Conservation (phyloP, 768 basidiomycete genomes). For the Psilocybe cubensis region DNA sequence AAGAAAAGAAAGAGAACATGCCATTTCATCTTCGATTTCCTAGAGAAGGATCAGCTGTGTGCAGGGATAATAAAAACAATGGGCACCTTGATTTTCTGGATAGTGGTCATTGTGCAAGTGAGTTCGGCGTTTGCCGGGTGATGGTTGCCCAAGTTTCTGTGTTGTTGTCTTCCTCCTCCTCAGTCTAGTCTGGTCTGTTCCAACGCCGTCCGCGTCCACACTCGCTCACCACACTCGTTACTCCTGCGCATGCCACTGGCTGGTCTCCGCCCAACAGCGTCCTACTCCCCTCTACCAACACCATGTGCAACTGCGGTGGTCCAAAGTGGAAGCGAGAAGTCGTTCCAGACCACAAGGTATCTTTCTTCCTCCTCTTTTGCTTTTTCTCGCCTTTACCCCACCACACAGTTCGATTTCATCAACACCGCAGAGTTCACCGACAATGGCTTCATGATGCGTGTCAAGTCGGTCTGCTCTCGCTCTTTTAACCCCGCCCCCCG, state of each 20-base stretch:
- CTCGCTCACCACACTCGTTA: conserved; percentile 26
- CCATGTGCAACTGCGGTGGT: conserved; percentile 51
- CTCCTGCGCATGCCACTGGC: conserved; percentile 53
- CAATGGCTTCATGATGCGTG: conserved; percentile 82
- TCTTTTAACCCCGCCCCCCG: not conserved
- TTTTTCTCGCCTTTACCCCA: conserved; percentile 31
- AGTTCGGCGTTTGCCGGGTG: conserved; percentile 42
- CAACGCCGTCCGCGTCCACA: conserved; percentile 29
- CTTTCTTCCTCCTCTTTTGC: conserved; percentile 17
- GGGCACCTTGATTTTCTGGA: conserved; percentile 85
- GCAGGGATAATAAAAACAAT: conserved; percentile 22
- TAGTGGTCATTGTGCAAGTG: conserved; percentile 73
- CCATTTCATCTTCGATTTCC: conserved; percentile 99
- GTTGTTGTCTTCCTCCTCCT: conserved; percentile 17
- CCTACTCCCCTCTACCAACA: conserved; percentile 19
- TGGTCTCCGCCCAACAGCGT: conserved; percentile 39
- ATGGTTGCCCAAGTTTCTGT: conserved; percentile 23
- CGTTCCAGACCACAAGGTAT: conserved; percentile 96
- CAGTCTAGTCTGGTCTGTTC: conserved; percentile 11
- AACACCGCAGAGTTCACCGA: conserved; percentile 92
- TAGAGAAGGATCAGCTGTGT: conserved; percentile 33
- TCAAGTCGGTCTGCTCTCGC: conserved; percentile 61
- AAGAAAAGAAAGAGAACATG: conserved; percentile 37
- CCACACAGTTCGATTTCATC: conserved; percentile 89
- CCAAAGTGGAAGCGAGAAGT: conserved; percentile 96